phyloP scores from a whole-genome alignment of 2,329 filamentous ascomycete species.

The Botrytis fabae region DNA sequence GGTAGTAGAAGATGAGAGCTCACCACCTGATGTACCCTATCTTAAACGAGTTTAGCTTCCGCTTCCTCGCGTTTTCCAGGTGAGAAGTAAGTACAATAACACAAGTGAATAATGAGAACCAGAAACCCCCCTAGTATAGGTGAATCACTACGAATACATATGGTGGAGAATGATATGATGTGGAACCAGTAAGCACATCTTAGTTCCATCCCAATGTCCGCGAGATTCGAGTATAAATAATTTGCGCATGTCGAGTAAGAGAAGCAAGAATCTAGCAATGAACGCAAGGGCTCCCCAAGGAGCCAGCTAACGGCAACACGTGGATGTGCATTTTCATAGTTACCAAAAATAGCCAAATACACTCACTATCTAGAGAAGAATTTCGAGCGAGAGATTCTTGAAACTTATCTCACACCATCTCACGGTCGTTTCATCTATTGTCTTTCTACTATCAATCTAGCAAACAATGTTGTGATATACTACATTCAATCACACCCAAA shows the following conservation, averaged over 20 bases:
- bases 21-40: rapidly evolving
- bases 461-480: background rate
- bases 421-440: background rate
- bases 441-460: background rate
- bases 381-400: background rate
- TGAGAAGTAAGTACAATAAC: background rate
- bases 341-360: too few relatives aligned
- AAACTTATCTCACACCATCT: too few relatives aligned
- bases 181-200: rapidly evolving
- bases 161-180: background rate
- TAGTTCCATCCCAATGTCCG: background rate
- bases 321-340: background rate
- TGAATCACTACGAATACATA: background rate
- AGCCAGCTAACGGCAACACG: background rate
- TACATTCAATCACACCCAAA: background rate
- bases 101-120: background rate
- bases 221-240: background rate
- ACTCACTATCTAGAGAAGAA: background rate
- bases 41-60: background rate
- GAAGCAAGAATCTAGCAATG: background rate
- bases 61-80: rapidly evolving
- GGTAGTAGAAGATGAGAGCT: rapidly evolving
- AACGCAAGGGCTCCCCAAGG: rapidly evolving
- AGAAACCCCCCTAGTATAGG: rapidly evolving
- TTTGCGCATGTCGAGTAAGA: background rate